These are phyloP conservation scores for Turritis glabra DNA, from an alignment of 345 rosid genomes.

Conservation along the genomic window DNA sequence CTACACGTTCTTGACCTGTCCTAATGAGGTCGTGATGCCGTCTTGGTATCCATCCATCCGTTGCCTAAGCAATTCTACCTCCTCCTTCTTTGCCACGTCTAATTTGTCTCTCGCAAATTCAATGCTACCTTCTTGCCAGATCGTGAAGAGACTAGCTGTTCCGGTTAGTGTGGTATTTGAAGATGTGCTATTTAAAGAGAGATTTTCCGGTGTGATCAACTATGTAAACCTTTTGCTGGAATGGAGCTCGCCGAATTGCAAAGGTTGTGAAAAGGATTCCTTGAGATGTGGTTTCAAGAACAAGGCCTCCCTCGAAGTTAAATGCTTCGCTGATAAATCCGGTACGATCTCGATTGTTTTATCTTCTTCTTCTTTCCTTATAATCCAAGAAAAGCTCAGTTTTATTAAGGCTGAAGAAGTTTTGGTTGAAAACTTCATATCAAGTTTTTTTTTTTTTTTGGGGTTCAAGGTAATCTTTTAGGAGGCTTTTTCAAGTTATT, in stretches of 20 bases:
- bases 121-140: constrained; percentile 42
- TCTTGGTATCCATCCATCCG: constrained; percentile 36
- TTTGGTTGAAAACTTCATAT: background rate
- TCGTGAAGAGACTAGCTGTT: constrained; percentile 34
- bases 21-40: constrained; percentile 37
- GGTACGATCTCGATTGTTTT: constrained; percentile 35
- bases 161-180: constrained; percentile 30
- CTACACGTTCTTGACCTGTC: constrained; percentile 71
- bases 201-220: constrained; percentile 38
- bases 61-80: constrained; percentile 61
- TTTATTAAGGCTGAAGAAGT: background rate
- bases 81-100: constrained; percentile 56
- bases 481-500: background rate
- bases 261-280: constrained; percentile 52
- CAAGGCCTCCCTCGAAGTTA: constrained; percentile 41
- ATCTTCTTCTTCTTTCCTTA: background rate
- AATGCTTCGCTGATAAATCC: constrained; percentile 40
- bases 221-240: constrained; percentile 39
- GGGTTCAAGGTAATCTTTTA: background rate
- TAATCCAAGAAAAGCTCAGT: background rate
- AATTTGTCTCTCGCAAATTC: constrained; percentile 17
- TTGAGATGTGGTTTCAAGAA: constrained; percentile 48
- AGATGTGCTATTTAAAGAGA: background rate
- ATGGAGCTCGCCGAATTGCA: constrained; percentile 59
- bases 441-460: background rate